Evolutionary conservation across 1,139 yeast genomes (phyloP).

Genomic region (Scheffersomyces illinoinensis): DNA sequence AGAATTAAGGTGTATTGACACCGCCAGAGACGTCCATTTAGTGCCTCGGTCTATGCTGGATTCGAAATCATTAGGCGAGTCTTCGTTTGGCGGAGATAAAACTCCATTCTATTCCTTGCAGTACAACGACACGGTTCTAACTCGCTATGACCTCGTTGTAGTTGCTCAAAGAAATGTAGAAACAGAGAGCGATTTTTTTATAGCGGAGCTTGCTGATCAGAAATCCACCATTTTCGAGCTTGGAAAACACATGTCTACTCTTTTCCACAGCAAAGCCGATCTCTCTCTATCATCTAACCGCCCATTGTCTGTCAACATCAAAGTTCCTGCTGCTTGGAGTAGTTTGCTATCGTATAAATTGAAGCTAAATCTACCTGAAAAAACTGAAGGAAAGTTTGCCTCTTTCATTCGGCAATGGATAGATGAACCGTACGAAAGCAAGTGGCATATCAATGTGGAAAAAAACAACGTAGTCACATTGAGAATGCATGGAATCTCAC

Average conservation of each 20-base stretch:
- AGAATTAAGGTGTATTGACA: conserved; percentile 45
- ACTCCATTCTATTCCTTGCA: conserved; percentile 50
- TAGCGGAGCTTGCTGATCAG: conserved; percentile 31
- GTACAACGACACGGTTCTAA: conserved; percentile 33
- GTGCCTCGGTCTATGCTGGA: conserved; percentile 48
- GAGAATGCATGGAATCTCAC: conserved; percentile 74
- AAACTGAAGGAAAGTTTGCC: conserved; percentile 31
- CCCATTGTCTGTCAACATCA: conserved; percentile 50
- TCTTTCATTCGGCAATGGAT: conserved; percentile 71
- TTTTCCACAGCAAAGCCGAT: conserved; percentile 36
- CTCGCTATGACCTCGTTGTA: conserved; percentile 49
- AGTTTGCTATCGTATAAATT: conserved; percentile 60
- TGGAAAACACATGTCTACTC: conserved; percentile 32
- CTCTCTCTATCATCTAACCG: conserved; percentile 43
- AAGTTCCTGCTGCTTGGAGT: conserved; percentile 59
- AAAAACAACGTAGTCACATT: conserved; percentile 32
- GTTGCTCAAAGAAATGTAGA: conserved; percentile 25
- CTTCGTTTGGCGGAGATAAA: conserved; percentile 51
- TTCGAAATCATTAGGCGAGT: conserved; percentile 38
- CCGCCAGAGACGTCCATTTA: conserved; percentile 27
- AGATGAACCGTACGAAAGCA: conserved; percentile 69
- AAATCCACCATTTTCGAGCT: conserved; percentile 23
- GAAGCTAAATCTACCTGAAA: conserved; percentile 19
- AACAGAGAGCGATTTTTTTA: conserved; percentile 34
- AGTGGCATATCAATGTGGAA: conserved; percentile 64